These are phyloP conservation scores for Lenwebbia sp. DNA, from an alignment of 345 rosid species.

Conservation along the genomic window DNA sequence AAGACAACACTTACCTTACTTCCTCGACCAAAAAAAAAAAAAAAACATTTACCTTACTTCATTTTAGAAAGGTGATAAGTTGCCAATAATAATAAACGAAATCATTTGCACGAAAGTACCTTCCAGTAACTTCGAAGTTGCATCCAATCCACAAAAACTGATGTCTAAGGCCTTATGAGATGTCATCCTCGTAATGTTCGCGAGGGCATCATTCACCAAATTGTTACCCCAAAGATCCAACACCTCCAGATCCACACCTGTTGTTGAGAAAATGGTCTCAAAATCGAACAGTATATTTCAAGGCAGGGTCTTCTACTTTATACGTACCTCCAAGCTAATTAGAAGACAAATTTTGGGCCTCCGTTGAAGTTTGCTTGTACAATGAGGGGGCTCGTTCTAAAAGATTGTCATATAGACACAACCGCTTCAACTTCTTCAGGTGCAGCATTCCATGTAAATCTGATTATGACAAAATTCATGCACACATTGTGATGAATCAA, in stretches of 20 bases:
- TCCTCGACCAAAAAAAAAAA: too few relatives aligned
- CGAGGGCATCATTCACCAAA: neutral
- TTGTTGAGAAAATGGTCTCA: neutral
- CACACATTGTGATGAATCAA: neutral
- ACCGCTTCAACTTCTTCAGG: neutral
- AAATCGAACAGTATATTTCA: neutral
- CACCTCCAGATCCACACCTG: neutral
- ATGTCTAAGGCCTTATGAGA: too few relatives aligned
- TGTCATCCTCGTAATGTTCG: too few relatives aligned
- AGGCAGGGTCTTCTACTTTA: neutral
- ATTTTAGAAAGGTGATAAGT: neutral
- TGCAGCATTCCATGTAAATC: neutral
- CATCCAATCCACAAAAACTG: neutral
- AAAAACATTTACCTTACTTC: neutral
- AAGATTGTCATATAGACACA: fast-evolving
- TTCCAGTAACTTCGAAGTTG: neutral
- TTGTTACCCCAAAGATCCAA: neutral
- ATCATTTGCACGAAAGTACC: neutral
- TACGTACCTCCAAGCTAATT: neutral
- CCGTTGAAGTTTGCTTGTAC: neutral
- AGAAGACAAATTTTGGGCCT: neutral
- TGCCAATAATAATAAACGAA: neutral
- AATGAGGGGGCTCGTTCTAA: neutral
- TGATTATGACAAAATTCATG: neutral
- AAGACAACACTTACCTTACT: neutral